A percentile compares a stretch with the other conserved stretches of the same genome.
Evolutionary conservation across 108 stramenopile species (phyloP).

Genomic region (Skeletonema potamos): DNA sequence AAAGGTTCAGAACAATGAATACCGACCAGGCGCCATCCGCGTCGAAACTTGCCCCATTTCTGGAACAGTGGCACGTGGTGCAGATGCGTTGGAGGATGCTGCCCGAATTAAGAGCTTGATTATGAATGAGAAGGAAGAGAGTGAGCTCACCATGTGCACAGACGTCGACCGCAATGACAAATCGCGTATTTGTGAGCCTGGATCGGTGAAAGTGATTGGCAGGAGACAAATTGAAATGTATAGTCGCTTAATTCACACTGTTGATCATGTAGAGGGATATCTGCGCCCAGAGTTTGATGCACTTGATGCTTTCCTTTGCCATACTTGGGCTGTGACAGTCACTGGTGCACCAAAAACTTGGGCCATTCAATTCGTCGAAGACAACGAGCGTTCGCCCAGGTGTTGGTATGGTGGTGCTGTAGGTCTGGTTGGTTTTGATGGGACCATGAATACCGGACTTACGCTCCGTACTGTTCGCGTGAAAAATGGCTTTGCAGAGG

Average conservation of each 20-base stretch:
- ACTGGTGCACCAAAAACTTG: conserved; percentile 98
- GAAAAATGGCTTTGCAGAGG: conserved; percentile 93
- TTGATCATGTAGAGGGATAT: conserved; percentile 99
- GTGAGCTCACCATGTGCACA: conserved; percentile 98
- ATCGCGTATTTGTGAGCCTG: conserved; percentile 96
- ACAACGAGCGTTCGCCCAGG: conserved; percentile 90
- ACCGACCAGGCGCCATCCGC: conserved; percentile 80
- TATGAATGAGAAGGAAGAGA: conserved; percentile 96
- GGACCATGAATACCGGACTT: conserved; percentile 94
- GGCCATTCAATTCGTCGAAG: conserved; percentile 98
- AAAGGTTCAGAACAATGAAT: conserved; percentile 79
- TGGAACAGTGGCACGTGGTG: conserved; percentile 97
- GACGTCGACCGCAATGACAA: conserved; percentile 99
- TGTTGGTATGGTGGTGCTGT: conserved; percentile 99
- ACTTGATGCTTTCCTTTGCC: conserved; percentile 96
- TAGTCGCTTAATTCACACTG: conserved; percentile 96
- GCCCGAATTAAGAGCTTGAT: conserved; percentile 88
- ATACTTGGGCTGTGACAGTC: conserved; percentile 99
- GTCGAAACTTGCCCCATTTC: conserved; percentile 99
- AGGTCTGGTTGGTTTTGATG: conserved; percentile 97
- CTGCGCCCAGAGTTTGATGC: conserved; percentile 95
- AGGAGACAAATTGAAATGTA: conserved; percentile 99
- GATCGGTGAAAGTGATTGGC: conserved; percentile 96
- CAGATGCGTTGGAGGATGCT: conserved; percentile 98
- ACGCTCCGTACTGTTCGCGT: conserved; percentile 94